Evolutionary conservation across 176 grass and related monocot species (phyloP), one percentile per base, ranked within the genome.

Genomic region (Avena insularis): DNA sequence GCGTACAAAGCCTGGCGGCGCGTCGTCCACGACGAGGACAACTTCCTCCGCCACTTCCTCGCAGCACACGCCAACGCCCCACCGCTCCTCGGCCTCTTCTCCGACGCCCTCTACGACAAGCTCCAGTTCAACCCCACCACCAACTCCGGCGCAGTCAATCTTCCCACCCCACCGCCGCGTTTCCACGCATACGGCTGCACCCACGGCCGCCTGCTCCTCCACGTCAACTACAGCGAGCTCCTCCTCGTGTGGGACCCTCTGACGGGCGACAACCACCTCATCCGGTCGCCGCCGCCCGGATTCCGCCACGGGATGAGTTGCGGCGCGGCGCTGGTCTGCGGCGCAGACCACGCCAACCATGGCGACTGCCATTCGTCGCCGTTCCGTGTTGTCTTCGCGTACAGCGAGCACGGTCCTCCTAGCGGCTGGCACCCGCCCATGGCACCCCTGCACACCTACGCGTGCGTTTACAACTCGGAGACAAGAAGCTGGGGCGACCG

Each of bases 331-430:
- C 40, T 72, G 19, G 40, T 72, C 40, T 72, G 40, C 10, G 40
- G 12, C 40, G 70, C 70, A 19, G 40, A 72, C 12, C 70, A 72
- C 20, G 40, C 40, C 40, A 12, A 72, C 70, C 19, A 46, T 21
- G 70, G 10, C 70, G 70, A 72, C 69, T 72, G 69, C 40, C 69
- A 72, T 46, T 72, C 69, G 10, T 72, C 69, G 40, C 69, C 69
- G 1, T 72, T 72, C 69, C 69, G 69, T 40, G 20, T 72, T 11
- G 69, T 72, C 69, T 72, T 72, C 20, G 20, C 40, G 69, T 72
- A 72, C 40, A 72, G 70, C 20, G 40, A 72, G 68, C 16, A 45
- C 40, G 12, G 46, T 40, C 70, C 70, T 72, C 40, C 40, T 23
- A 43, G 40, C 43, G 20, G 36, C 9, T 72, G 43, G 40, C 70